Conservation (phyloP, 805 yeast species). For the Saccharomycopsis synnaedendra region DNA sequence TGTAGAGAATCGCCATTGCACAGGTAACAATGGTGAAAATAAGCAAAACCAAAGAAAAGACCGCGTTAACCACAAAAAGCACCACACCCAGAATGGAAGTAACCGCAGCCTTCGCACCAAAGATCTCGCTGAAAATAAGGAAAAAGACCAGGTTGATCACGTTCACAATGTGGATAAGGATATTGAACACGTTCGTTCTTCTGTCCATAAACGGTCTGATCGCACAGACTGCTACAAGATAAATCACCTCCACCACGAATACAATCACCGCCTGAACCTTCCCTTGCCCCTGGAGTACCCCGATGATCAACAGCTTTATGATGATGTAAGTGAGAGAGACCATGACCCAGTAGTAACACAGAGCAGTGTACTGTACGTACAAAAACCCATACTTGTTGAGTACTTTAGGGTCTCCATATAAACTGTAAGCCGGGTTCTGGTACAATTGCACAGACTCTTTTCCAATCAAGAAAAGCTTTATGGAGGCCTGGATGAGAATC, state of each 20-base stretch:
- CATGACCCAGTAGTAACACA: conserved; percentile 70
- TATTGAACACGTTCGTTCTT: conserved; percentile 88
- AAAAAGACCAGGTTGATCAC: conserved; percentile 78
- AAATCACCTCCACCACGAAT: conserved; percentile 64
- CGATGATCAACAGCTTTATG: conserved; percentile 72
- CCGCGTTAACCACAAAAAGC: conserved; percentile 81
- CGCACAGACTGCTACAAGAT: conserved; percentile 54
- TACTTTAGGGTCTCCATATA: conserved; percentile 73
- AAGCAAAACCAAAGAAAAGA: conserved; percentile 69
- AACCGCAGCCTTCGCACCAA: conserved; percentile 78
- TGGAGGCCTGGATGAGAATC: conserved; percentile 60
- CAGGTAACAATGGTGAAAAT: conserved; percentile 85
- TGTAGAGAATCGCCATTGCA: conserved; percentile 67
- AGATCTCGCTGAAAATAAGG: conserved; percentile 77
- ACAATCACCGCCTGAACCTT: conserved; percentile 71
- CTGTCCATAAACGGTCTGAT: conserved; percentile 88
- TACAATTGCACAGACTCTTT: conserved; percentile 56
- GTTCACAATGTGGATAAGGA: conserved; percentile 69
- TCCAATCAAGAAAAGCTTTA: conserved; percentile 66
- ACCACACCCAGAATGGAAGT: conserved; percentile 87
- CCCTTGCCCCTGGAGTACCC: conserved; percentile 73
- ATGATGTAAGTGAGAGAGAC: conserved; percentile 56
- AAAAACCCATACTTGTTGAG: conserved; percentile 86
- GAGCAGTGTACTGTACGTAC: conserved; percentile 85
- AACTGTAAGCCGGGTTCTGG: conserved; percentile 84